Base-by-base conservation (phyloP, 106 monocot species). In the Xerophyta viscosa region DNA sequence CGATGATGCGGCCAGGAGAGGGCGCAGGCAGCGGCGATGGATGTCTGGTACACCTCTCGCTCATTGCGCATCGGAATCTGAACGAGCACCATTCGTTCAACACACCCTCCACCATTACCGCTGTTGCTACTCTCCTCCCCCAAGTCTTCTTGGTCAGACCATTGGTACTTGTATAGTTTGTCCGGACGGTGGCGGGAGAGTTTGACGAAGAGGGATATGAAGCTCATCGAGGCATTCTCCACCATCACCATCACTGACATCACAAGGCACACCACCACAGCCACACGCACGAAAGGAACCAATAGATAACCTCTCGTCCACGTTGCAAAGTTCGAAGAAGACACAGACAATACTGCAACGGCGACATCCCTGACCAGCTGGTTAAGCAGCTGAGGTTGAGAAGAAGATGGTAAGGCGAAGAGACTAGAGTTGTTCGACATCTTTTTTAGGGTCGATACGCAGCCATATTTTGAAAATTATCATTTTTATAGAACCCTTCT, bases 11-110 rank as follows among this genome's bases (percentile, higher is more conserved):
- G 84, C 84, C 84, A 84, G 26, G 20, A 21, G 20, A 79, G 70
- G 1, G 54, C 55, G 27, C 78, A 84, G 18, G 58, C 75, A 10
- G 78, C 84, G 59, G 78, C 78, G 24, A 84, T 84, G 2, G 84
- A 84, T 3, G 75, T 52, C 50, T 71, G 60, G 54, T 79, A 84
- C 24, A 84, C 78, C 72, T 73, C 72, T 41, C 48, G 65, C 48
- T 73, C 72, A 60, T 73, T 73, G 72, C 49, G 66, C 72, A 73
- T 72, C 19, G 65, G 72, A 3, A 66, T 66, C 36, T 73, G 72
- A 5, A 73, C 37, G n/a, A 73, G 72, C 7, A 73, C 66, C 52
- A 54, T 73, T 0, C 65, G 72, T 26, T 60, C 59, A n/a, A 47
- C 60, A 13, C 61, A n/a, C n/a, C n/a, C 24, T 24, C n/a, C 60